Evolutionary conservation across 176 grass and related monocot species (phyloP).

Genomic region (Aegilops bicornis): DNA sequence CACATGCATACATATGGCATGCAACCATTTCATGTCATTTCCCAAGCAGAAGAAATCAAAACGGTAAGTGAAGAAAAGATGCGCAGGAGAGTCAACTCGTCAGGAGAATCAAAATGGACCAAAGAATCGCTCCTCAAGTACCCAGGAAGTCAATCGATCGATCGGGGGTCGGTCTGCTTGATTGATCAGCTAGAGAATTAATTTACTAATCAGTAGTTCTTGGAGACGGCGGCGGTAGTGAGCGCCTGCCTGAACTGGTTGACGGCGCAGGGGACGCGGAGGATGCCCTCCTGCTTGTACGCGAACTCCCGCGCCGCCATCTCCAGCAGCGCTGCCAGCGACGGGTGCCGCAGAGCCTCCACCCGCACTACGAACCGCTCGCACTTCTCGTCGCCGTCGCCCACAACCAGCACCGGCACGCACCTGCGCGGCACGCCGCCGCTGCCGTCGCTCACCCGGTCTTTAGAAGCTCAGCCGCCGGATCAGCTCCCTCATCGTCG

Average conservation of each 20-base stretch:
- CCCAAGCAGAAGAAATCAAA: neutral
- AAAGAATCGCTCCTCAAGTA: neutral
- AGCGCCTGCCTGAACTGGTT: constrained; percentile 47
- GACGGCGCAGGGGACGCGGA: constrained; percentile 62
- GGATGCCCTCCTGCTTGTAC: constrained; percentile 65
- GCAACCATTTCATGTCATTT: neutral
- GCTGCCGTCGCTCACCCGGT: constrained; percentile 25
- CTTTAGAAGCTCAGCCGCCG: constrained; percentile 44
- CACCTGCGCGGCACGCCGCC: constrained; percentile 48
- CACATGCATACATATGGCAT: neutral
- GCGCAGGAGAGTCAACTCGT: neutral
- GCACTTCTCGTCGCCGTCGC: neutral
- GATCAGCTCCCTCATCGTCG: constrained; percentile 41
- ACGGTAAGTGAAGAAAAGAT: neutral
- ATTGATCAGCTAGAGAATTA: neutral
- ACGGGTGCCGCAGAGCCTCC: constrained; percentile 59
- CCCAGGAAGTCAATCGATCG: neutral
- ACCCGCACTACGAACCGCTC: constrained; percentile 66
- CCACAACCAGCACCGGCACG: constrained; percentile 64
- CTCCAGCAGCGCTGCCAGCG: constrained; percentile 53
- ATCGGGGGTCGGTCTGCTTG: no score
- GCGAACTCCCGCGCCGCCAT: constrained; percentile 66
- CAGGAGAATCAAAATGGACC: neutral
- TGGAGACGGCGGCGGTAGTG: neutral
- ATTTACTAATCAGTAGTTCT: neutral